Evolutionary conservation across 2,329 filamentous ascomycete species (phyloP).

Genomic region (Alternaria sp.): DNA sequence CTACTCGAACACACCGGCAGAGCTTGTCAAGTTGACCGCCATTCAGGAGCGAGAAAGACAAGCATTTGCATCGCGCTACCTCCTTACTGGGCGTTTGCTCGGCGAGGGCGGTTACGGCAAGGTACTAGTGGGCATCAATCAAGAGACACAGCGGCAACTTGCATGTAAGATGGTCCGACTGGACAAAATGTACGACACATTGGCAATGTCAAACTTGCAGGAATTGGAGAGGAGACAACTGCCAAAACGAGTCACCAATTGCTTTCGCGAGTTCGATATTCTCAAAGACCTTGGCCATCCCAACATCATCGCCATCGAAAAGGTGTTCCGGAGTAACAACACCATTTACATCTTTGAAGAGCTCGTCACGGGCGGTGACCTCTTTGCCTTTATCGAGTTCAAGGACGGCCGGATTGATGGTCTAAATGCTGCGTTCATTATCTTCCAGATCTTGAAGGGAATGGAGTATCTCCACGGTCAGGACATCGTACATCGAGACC

Average conservation of each 20-base stretch:
- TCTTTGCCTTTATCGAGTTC: conserved; percentile 67
- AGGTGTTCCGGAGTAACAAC: conserved; percentile 62
- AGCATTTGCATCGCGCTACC: conserved; percentile 59
- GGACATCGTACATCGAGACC: conserved; percentile 67
- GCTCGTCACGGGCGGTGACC: conserved; percentile 66
- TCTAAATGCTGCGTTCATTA: conserved; percentile 63
- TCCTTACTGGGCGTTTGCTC: conserved; percentile 60
- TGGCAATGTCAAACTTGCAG: conserved; percentile 13
- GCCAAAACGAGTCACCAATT: conserved; percentile 37
- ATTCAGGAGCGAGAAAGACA: conserved; percentile 50
- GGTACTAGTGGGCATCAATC: conserved; percentile 65
- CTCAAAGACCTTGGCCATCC: conserved; percentile 65
- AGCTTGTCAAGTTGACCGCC: conserved; percentile 24
- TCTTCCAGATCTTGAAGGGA: conserved; percentile 65
- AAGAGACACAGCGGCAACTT: conserved; percentile 65
- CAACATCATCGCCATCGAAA: conserved; percentile 67
- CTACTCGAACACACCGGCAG: conserved; percentile 12
- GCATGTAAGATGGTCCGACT: conserved; percentile 74
- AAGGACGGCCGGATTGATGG: conserved; percentile 59
- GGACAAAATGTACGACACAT: conserved; percentile 30
- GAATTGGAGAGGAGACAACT: conserved; percentile 25
- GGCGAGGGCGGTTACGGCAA: conserved; percentile 64
- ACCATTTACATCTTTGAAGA: conserved; percentile 70
- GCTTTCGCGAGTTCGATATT: conserved; percentile 57
- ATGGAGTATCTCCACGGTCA: conserved; percentile 66